A percentile compares a stretch with the other conserved stretches of the same genome.
These are phyloP conservation scores for Boechera stricta DNA, from an alignment of 345 rosid genomes.

Conservation along the genomic window DNA sequence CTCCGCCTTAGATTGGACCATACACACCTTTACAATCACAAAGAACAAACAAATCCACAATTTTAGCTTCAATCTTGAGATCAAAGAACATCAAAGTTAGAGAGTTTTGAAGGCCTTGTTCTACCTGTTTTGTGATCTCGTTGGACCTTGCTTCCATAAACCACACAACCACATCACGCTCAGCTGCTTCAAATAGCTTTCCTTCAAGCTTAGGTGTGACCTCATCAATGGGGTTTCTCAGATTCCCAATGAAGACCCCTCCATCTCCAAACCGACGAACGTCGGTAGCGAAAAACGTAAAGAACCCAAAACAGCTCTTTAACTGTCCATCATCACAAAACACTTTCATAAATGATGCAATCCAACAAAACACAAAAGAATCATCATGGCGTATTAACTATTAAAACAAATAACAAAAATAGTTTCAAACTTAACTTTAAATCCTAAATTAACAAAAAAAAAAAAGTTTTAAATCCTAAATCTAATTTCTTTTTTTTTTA, in stretches of 20 bases:
- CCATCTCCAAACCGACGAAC: constrained; percentile 97
- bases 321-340: constrained; percentile 61
- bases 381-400: neutral
- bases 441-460: too few relatives aligned
- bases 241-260: constrained; percentile 86
- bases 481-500: too few relatives aligned
- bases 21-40: constrained; percentile 68
- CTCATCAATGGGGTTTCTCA: constrained; percentile 78
- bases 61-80: neutral
- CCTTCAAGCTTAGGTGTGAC: constrained; percentile 81
- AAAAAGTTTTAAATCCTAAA: too few relatives aligned
- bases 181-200: constrained; percentile 83
- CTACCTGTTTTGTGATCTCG: constrained; percentile 89
- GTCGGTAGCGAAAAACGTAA: constrained; percentile 87
- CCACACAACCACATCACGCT: constrained; percentile 84
- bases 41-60: constrained; percentile 7
- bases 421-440: too few relatives aligned
- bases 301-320: constrained; percentile 83
- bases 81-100: neutral
- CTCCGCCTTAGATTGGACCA: constrained; percentile 89
- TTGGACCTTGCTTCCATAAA: constrained; percentile 90
- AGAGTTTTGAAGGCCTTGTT: neutral
- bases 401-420: too few relatives aligned
- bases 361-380: constrained; percentile 15
- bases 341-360: constrained; percentile 10